A percentile compares a stretch with the other conserved stretches of the same genome.
These are phyloP conservation scores for Myriosclerotinia curreyana DNA, from an alignment of 2,329 filamentous ascomycete genomes.

Conservation along the genomic window DNA sequence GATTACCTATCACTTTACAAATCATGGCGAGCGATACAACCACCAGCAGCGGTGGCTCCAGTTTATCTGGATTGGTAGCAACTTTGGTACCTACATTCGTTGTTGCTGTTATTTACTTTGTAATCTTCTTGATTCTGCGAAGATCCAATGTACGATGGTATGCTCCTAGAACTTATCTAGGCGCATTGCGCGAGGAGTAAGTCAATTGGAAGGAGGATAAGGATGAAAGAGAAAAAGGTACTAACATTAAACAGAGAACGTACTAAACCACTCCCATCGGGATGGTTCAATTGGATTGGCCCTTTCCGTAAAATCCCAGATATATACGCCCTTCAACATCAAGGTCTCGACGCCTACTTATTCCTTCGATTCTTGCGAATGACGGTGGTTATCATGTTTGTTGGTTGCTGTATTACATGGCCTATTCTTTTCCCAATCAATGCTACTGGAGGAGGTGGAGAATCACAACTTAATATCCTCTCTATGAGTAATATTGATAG, in stretches of 20 bases:
- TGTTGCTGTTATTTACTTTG: constrained; percentile 45
- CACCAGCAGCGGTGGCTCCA: constrained; percentile 25
- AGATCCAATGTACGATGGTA: constrained; percentile 49
- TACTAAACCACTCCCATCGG: constrained; percentile 56
- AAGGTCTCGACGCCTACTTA: constrained; percentile 88
- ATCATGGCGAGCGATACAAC: neutral
- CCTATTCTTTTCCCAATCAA: constrained; percentile 85
- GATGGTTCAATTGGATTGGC: constrained; percentile 64
- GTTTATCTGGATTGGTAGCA: constrained; percentile 45
- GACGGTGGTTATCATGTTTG: constrained; percentile 72
- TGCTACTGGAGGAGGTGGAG: constrained; percentile 68
- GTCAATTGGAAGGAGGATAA: constrained; percentile 16
- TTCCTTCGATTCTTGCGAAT: constrained; percentile 87
- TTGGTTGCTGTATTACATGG: constrained; percentile 81
- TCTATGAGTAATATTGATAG: constrained; percentile 71
- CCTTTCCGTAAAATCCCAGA: constrained; percentile 68
- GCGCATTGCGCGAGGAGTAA: constrained; percentile 47
- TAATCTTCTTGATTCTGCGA: constrained; percentile 50
- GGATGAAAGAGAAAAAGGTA: neutral
- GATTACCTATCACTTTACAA: neutral
- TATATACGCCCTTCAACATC: constrained; percentile 80
- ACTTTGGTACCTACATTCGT: constrained; percentile 48
- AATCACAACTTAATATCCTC: constrained; percentile 69
- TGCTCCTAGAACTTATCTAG: constrained; percentile 54
- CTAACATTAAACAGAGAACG: constrained; percentile 47